Conservation (phyloP, 805 yeast genomes). For the Cyberlindnera xylosilytica region DNA sequence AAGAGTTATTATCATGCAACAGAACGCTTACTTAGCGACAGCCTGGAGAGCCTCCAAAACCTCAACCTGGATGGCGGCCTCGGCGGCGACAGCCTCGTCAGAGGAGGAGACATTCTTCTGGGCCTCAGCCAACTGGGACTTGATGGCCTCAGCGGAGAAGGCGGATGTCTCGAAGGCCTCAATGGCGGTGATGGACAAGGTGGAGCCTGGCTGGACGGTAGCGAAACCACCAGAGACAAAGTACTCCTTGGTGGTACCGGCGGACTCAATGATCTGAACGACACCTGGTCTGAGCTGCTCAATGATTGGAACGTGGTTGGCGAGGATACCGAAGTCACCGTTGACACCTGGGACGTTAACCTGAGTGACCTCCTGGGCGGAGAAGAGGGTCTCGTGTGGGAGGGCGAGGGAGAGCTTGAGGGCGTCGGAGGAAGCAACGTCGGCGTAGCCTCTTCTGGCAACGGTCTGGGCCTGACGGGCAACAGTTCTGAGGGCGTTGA, state of each 20-base stretch:
- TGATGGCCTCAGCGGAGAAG: slow-evolving; percentile 77
- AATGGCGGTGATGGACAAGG: slow-evolving; percentile 84
- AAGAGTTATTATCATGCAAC: neutral
- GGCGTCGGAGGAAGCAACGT: slow-evolving; percentile 67
- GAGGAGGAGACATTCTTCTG: slow-evolving; percentile 83
- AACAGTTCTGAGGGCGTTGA: slow-evolving; percentile 24
- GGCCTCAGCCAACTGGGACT: slow-evolving; percentile 83
- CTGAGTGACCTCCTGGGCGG: slow-evolving; percentile 52
- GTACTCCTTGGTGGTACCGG: slow-evolving; percentile 69
- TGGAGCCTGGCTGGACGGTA: slow-evolving; percentile 91
- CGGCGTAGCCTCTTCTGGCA: slow-evolving; percentile 86
- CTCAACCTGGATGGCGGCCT: slow-evolving; percentile 93
- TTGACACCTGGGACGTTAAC: slow-evolving; percentile 94
- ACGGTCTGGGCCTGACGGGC: slow-evolving; percentile 43
- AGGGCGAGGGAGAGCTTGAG: slow-evolving; percentile 86
- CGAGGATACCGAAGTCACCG: slow-evolving; percentile 95
- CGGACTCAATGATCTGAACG: slow-evolving; percentile 81
- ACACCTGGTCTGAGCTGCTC: slow-evolving; percentile 97
- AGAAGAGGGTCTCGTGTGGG: slow-evolving; percentile 73
- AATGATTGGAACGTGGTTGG: slow-evolving; percentile 95
- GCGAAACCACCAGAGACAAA: slow-evolving; percentile 97
- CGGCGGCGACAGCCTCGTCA: slow-evolving; percentile 87
- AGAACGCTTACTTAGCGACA: slow-evolving; percentile 56
- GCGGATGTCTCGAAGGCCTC: slow-evolving; percentile 93
- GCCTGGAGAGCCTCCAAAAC: slow-evolving; percentile 91